Evolutionary conservation across 768 basidiomycete species (phyloP).

Genomic region (Dioszegia hungarica): DNA sequence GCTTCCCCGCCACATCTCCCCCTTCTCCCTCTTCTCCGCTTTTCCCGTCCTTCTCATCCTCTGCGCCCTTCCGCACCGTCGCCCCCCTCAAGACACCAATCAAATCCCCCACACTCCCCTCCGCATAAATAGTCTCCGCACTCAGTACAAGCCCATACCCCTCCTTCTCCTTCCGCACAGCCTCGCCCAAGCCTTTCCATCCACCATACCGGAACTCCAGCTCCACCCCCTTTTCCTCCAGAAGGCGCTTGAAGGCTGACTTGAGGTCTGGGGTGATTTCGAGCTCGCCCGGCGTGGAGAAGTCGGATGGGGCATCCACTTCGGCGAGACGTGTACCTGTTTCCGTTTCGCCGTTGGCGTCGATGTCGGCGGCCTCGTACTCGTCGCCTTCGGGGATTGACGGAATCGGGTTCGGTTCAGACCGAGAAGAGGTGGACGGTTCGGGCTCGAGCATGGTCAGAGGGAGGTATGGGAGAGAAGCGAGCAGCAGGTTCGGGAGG

Average conservation of each 20-base stretch:
- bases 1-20: neutral
- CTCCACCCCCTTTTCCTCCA: slow-evolving; percentile 57
- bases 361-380: no score
- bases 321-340: neutral
- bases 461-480: slow-evolving; percentile 32
- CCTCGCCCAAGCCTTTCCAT: slow-evolving; percentile 55
- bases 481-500: slow-evolving; percentile 49
- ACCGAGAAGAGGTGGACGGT: slow-evolving; percentile 22
- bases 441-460: slow-evolving; percentile 18
- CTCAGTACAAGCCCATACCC: slow-evolving; percentile 72
- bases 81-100: slow-evolving; percentile 23
- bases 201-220: slow-evolving; percentile 76
- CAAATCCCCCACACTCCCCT: slow-evolving; percentile 61
- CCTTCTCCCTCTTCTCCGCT: neutral
- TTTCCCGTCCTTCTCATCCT: neutral
- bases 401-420: no score
- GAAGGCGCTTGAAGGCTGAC: slow-evolving; percentile 60
- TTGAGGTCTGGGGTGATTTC: slow-evolving; percentile 64
- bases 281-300: slow-evolving; percentile 57
- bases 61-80: neutral
- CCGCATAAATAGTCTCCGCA: slow-evolving; percentile 86
- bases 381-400: no score
- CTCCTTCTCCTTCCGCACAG: slow-evolving; percentile 1
- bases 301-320: slow-evolving; percentile 41
- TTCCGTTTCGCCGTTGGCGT: no score